Conservation (phyloP, 164 flowering plant species). For the Vitis riparia region DNA sequence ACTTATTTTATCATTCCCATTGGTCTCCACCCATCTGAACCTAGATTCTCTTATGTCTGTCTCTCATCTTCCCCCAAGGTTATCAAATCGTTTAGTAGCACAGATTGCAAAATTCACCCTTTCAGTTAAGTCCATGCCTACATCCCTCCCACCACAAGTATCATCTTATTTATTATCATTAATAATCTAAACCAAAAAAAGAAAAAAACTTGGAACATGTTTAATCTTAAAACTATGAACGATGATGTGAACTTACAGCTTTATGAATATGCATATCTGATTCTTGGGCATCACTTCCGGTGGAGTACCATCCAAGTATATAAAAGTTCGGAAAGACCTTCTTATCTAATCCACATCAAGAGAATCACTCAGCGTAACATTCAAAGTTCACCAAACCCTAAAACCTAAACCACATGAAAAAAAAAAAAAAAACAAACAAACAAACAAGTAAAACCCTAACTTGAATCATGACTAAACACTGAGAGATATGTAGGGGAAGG, state of each 20-base stretch:
- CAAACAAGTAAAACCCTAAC: neutral
- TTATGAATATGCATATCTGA: constrained; percentile 87
- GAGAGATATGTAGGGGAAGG: neutral
- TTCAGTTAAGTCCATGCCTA: too few relatives aligned
- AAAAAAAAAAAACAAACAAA: neutral
- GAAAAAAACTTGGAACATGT: too few relatives aligned
- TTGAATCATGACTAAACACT: too few relatives aligned
- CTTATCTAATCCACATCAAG: constrained; percentile 48
- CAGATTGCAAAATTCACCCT: too few relatives aligned
- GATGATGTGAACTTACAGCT: constrained; percentile 57
- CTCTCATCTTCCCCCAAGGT: too few relatives aligned
- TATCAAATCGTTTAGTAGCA: too few relatives aligned
- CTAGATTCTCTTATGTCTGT: too few relatives aligned
- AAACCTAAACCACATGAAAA: neutral
- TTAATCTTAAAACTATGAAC: neutral
- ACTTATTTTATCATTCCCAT: too few relatives aligned
- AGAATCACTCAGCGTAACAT: constrained; percentile 1
- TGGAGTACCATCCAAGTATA: constrained; percentile 96
- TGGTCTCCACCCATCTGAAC: too few relatives aligned
- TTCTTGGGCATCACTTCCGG: constrained; percentile 80
- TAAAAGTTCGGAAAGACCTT: constrained; percentile 94
- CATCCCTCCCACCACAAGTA: too few relatives aligned
- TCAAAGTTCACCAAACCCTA: constrained; percentile 8
- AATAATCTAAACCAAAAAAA: too few relatives aligned
- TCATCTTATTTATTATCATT: too few relatives aligned